Conservation (phyloP, 208 protist species). For the Leptomonas seymouri region DNA sequence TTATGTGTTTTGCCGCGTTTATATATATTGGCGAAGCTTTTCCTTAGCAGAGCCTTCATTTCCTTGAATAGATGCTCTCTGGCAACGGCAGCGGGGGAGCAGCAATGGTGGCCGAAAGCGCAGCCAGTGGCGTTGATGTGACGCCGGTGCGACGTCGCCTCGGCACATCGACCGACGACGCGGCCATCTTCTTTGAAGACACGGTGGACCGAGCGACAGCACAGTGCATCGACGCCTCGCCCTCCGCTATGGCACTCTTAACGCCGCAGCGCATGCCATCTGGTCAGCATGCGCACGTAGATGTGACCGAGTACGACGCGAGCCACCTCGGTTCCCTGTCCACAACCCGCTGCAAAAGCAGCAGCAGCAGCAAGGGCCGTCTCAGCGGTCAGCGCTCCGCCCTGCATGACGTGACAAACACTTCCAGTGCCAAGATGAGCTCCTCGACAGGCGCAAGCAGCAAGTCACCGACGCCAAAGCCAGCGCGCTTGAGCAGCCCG, state of each 20-base stretch:
- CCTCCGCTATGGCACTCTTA: slow-evolving; percentile 74
- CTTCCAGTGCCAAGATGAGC: slow-evolving; percentile 24
- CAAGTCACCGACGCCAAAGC: slow-evolving; percentile 63
- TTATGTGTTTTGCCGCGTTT: no score
- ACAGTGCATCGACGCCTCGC: slow-evolving; percentile 71
- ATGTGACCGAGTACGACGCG: slow-evolving; percentile 78
- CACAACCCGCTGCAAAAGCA: not conserved
- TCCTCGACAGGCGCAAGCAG: slow-evolving; percentile 26
- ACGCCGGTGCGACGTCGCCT: slow-evolving; percentile 54
- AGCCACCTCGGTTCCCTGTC: slow-evolving; percentile 42
- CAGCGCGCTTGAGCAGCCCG: slow-evolving; percentile 24
- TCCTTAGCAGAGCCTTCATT: slow-evolving; percentile 1
- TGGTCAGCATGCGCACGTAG: slow-evolving; percentile 35
- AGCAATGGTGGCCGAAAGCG: not conserved
- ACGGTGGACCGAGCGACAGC: slow-evolving; percentile 72
- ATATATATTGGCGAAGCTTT: slow-evolving; percentile 7
- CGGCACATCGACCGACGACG: slow-evolving; percentile 74
- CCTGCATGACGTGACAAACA: slow-evolving; percentile 52
- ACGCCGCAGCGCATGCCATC: slow-evolving; percentile 67
- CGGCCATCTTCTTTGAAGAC: slow-evolving; percentile 85
- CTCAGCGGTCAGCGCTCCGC: slow-evolving; percentile 16
- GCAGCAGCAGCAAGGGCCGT: slow-evolving; percentile 16
- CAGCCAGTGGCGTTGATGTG: not conserved
- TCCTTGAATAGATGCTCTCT: no score
- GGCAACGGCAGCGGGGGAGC: not conserved